Base-by-base conservation (phyloP, 441 rosid species). In the Theobroma grandiflorum region DNA sequence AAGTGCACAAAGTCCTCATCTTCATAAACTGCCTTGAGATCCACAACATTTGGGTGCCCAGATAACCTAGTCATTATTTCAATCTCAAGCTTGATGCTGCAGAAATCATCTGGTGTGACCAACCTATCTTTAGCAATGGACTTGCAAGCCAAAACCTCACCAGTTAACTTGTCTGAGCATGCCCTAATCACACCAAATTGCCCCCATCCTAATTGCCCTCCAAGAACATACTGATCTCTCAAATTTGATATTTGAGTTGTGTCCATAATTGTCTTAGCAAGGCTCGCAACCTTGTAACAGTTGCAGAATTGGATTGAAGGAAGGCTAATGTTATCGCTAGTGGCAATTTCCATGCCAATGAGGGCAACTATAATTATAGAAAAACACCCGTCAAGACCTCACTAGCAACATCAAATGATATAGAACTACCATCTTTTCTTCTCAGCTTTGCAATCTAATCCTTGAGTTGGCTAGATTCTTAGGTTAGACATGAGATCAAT, bases 11-110 rank as follows among this genome's bases (percentile, higher is more conserved):
- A 89, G 70, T 89, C 92, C 76, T 89, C 92, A 78, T 92, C 99
- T 89, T 95, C 99, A 42, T 91, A 95, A 26, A 94, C 98, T 11
- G 95, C 98, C 77, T 89, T 86, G 78, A 95, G 95, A 74, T 88
- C 85, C 73, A 95, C 98, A 33, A 95, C 93, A 61, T 92, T 90
- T 0, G 97, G 97, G 78, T 93, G 99, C 5, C 96, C 96, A 7
- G 90, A 89, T 64, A 95, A 81, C 67, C 83, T 90, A 11, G 89
- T 83, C 99, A 95, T 95, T 15, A 93, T 93, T 15, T 93, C 98
- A 71, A 92, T 94, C 88, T 95, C 99, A 42, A 91, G 94, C 79
- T 90, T 91, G 55, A 94, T 86, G 62, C 95, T 88, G 22, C 82
- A 84, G 80, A 89, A 84, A 68, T 95, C 91, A 15, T 89, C 90